Evolutionary conservation across 2,329 filamentous ascomycete genomes (phyloP).

Genomic region (Colletotrichum tofieldiae): DNA sequence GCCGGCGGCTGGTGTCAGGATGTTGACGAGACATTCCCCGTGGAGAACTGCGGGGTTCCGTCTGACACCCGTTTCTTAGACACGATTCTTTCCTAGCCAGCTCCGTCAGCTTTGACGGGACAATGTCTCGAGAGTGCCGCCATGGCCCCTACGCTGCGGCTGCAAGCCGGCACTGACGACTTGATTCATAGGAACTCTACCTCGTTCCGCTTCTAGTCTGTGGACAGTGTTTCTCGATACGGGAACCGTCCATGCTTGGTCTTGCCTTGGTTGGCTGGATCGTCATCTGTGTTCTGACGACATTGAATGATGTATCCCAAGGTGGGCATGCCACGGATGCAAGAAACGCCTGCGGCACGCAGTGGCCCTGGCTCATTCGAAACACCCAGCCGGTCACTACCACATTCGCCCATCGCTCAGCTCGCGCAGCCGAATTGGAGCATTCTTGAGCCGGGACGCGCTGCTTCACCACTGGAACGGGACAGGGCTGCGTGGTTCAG

Average conservation of each 20-base stretch:
- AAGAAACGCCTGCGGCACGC: neutral
- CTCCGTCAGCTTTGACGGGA: neutral
- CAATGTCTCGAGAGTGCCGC: neutral
- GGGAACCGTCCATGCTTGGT: slow-evolving; percentile 18
- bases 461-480: neutral
- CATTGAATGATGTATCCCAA: neutral
- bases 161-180: neutral
- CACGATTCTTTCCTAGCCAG: slow-evolving; percentile 13
- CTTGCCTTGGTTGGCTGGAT: slow-evolving; percentile 2
- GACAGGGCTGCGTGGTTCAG: neutral
- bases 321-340: slow-evolving; percentile 1
- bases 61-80: slow-evolving; percentile 26
- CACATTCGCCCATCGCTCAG: neutral
- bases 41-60: slow-evolving; percentile 33
- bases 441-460: slow-evolving; percentile 4
- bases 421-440: slow-evolving; percentile 1
- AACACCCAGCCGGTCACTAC: neutral
- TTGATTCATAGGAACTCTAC: neutral
- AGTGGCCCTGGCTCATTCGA: slow-evolving; percentile 3
- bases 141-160: neutral
- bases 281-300: neutral
- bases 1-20: slow-evolving; percentile 1
- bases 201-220: neutral
- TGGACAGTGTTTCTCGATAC: neutral
- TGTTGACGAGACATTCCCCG: slow-evolving; percentile 20